Evolutionary conservation across 306 rosid species (phyloP).

Genomic region (Crotalaria pallida): DNA sequence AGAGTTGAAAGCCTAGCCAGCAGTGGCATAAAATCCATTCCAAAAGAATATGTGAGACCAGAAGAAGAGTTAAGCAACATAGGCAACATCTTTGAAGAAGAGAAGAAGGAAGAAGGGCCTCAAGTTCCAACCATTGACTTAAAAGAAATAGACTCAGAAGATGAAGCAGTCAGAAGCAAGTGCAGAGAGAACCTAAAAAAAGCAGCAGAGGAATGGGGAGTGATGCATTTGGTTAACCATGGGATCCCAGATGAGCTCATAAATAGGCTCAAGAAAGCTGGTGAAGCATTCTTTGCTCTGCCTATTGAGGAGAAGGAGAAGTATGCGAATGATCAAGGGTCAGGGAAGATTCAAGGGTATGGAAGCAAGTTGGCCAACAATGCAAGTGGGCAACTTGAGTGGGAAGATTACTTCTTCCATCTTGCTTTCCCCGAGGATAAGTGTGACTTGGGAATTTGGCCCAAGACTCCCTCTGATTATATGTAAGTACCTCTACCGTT

Average conservation of each 20-base stretch:
- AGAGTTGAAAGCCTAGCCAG: slow-evolving; percentile 69
- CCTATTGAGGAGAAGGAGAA: slow-evolving; percentile 70
- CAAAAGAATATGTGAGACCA: slow-evolving; percentile 73
- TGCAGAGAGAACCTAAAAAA: slow-evolving; percentile 52
- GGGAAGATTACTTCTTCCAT: slow-evolving; percentile 92
- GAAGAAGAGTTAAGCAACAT: slow-evolving; percentile 61
- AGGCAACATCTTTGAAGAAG: slow-evolving; percentile 60
- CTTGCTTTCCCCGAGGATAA: slow-evolving; percentile 56
- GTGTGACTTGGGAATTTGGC: slow-evolving; percentile 69
- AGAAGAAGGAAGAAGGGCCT: slow-evolving; percentile 50
- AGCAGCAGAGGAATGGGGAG: slow-evolving; percentile 85
- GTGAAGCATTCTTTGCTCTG: slow-evolving; percentile 44
- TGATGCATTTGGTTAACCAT: slow-evolving; percentile 75
- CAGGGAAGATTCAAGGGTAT: slow-evolving; percentile 72
- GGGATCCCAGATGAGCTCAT: slow-evolving; percentile 58
- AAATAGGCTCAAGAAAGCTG: slow-evolving; percentile 41
- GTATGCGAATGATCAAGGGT: slow-evolving; percentile 58
- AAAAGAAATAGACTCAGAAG: slow-evolving; percentile 41
- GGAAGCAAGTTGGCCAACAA: slow-evolving; percentile 87
- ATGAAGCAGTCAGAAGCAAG: slow-evolving; percentile 32
- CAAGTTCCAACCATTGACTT: slow-evolving; percentile 72
- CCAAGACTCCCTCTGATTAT: slow-evolving; percentile 55
- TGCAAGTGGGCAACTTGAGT: slow-evolving; percentile 68
- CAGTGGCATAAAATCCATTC: slow-evolving; percentile 57
- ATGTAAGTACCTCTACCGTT: too few species aligned